A percentile compares a stretch with the other conserved stretches of the same genome.
phyloP scores from a whole-genome alignment of 306 rosid species.

The Prunus armeniaca region DNA sequence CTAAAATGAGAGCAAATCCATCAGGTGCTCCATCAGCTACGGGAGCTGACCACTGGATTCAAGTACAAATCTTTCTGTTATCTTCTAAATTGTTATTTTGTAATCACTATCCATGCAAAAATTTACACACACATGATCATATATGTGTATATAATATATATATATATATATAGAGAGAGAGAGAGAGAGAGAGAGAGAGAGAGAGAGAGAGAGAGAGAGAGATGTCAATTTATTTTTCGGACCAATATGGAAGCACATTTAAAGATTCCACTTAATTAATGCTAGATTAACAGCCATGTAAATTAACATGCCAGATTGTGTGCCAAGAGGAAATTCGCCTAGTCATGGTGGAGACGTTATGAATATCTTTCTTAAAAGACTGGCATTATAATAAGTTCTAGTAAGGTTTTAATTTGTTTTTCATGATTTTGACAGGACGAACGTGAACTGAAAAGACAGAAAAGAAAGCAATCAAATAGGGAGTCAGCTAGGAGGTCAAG shows the following conservation, averaged over 20 bases:
- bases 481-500: conserved; percentile 99
- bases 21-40: conserved; percentile 49
- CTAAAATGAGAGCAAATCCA: conserved; percentile 58
- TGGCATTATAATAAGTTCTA: neutral
- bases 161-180: too few species aligned
- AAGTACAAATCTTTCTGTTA: conserved; percentile 39
- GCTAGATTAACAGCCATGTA: neutral
- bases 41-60: conserved; percentile 80
- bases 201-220: too few species aligned
- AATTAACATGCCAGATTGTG: neutral
- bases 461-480: conserved; percentile 95
- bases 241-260: neutral
- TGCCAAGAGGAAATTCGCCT: neutral
- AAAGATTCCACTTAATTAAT: neutral
- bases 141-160: too few species aligned
- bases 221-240: neutral
- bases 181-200: too few species aligned
- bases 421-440: conserved; percentile 66
- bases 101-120: neutral
- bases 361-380: neutral
- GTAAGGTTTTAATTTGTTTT: neutral
- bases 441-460: conserved; percentile 92
- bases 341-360: neutral
- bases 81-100: neutral
- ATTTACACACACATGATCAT: neutral